A percentile compares a stretch with the other conserved stretches of the same genome.
Evolutionary conservation across 768 basidiomycete genomes (phyloP).

Genomic region (Serpula lacrymans): DNA sequence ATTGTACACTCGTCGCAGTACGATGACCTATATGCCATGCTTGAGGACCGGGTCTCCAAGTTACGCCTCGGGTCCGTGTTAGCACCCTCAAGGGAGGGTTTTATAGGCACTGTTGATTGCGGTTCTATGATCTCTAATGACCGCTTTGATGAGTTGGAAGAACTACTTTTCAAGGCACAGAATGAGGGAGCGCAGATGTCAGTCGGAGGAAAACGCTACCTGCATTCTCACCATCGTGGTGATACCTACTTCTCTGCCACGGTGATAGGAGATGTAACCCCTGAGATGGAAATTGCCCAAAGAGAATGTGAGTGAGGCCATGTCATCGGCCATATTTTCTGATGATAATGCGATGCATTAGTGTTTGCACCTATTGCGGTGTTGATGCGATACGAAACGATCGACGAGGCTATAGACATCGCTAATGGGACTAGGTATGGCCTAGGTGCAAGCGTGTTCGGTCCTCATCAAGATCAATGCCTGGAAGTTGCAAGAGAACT

Average conservation of each 20-base stretch:
- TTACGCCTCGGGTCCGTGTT: slow-evolving; percentile 80
- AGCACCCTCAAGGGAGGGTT: slow-evolving; percentile 62
- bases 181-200: slow-evolving; percentile 61
- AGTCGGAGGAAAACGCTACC: slow-evolving; percentile 62
- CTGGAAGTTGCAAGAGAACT: slow-evolving; percentile 75
- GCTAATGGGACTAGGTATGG: slow-evolving; percentile 89
- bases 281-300: slow-evolving; percentile 72
- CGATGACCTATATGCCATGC: slow-evolving; percentile 64
- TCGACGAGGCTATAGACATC: slow-evolving; percentile 83
- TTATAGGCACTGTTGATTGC: slow-evolving; percentile 72
- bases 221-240: slow-evolving; percentile 63
- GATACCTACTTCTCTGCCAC: slow-evolving; percentile 88
- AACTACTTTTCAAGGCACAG: slow-evolving; percentile 65
- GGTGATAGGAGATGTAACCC: slow-evolving; percentile 74
- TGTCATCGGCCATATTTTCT: slow-evolving; percentile 4
- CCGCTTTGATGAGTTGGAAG: slow-evolving; percentile 67
- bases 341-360: slow-evolving; percentile 23
- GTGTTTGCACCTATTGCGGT: slow-evolving; percentile 93
- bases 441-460: slow-evolving; percentile 93
- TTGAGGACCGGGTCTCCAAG: slow-evolving; percentile 60
- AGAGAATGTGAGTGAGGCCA: slow-evolving; percentile 60
- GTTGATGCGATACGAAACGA: slow-evolving; percentile 76
- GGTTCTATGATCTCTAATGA: slow-evolving; percentile 82
- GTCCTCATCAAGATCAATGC: slow-evolving; percentile 76
- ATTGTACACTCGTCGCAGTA: slow-evolving; percentile 81